These are phyloP conservation scores for Udeniomyces megalosporus DNA, from an alignment of 768 basidiomycete genomes.

Conservation along the genomic window DNA sequence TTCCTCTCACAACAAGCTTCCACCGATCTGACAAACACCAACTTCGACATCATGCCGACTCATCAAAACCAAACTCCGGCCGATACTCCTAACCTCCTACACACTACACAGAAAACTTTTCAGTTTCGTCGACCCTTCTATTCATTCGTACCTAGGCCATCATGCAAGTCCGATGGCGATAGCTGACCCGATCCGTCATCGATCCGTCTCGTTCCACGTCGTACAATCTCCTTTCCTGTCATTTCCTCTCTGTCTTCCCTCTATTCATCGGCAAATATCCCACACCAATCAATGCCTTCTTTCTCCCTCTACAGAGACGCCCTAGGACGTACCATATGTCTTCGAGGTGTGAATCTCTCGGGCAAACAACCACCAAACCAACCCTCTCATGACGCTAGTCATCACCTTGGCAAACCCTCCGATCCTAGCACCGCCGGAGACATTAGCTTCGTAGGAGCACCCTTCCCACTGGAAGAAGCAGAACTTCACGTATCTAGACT, in stretches of 20 bases:
- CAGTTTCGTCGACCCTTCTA: too few species aligned
- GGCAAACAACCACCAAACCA: slow-evolving; percentile 39
- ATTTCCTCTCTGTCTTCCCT: not conserved
- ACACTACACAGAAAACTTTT: too few species aligned
- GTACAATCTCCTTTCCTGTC: not conserved
- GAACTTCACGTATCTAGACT: slow-evolving; percentile 63
- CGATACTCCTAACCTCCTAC: too few species aligned
- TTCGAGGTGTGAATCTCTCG: slow-evolving; percentile 84
- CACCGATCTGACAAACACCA: too few species aligned
- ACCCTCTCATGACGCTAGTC: slow-evolving; percentile 51
- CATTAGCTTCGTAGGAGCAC: slow-evolving; percentile 58
- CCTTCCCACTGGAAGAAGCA: slow-evolving; percentile 60
- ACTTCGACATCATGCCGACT: too few species aligned
- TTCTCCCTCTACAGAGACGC: not conserved
- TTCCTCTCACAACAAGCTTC: too few species aligned
- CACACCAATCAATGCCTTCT: not conserved
- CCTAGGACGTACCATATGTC: slow-evolving; percentile 34
- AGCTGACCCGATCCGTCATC: too few species aligned
- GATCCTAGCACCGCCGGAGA: slow-evolving; percentile 44
- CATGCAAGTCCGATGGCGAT: too few species aligned
- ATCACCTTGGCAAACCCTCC: slow-evolving; percentile 62
- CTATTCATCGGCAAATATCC: not conserved
- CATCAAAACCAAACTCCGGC: too few species aligned
- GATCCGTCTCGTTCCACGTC: too few species aligned
- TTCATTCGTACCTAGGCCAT: too few species aligned